Evolutionary conservation across 129 eudicot genomes (phyloP), one percentile per base, ranked within the genome.

Genomic region (Flaveria sonorensis): DNA sequence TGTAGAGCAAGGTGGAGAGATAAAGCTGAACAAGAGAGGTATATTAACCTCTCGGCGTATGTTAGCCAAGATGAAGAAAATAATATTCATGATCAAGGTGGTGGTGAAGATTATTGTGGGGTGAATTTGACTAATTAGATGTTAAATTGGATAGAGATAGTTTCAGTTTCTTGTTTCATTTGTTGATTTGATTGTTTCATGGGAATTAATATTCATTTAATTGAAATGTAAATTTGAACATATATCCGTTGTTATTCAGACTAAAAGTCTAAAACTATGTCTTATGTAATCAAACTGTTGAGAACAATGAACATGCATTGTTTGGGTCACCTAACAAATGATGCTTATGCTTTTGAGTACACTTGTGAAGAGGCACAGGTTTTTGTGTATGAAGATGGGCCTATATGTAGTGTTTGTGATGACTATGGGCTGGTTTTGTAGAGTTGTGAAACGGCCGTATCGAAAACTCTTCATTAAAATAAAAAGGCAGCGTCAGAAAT

Each of bases 1-100:
- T 93, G 98, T 70, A 80, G 98, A 46, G 87, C 98, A 9, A 71
- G 88, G 83, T 92, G 96, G 96, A 85, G 87, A 59, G 83, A 83
- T 60, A 40, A 71, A 15, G 86, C 82, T 13, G 90, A 87, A 23
- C 87, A 78, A 16, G 95, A 87, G 36, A 85, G 70, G 89, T 93
- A 93, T 79, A 77, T 93, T 79, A 93, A 93, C 73, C 81, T 93
- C 13, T 85, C 95, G n/a, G 96, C 98, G 28, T 92, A 83, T 74
- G 80, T 90, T 79, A 76, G 75, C 68, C 45, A 30, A 28, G 68
- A 62, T 14, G 43, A 62, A 14, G 68, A 62, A 4, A 62, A 28
- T 28, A 7, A 28, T 14, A 2, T 14, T 62, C 45, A 26, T 62
- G 68, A 62, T 62, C 68, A 28, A 62, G 5, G 15, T 62, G 45